Percentiles rank a stretch among this genome's conserved stretches.
Evolutionary conservation across 176 grass and related monocot genomes (phyloP).

Genomic region (Secale cereale): DNA sequence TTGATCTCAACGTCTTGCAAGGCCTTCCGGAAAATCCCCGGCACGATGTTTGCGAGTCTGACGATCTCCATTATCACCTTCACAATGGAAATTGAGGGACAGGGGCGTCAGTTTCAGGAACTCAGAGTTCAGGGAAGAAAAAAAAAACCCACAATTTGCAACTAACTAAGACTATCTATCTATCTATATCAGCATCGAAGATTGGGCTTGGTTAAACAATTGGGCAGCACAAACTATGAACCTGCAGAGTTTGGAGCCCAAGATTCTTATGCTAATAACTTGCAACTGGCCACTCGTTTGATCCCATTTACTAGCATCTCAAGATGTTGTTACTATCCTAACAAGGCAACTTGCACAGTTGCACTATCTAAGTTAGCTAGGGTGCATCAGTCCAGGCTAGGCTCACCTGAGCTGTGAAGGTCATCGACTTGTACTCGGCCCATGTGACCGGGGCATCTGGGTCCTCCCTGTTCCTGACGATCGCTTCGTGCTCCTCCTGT

Average conservation of each 20-base stretch:
- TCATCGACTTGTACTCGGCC: conserved; percentile 91
- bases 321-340: background rate
- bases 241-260: conserved; percentile 10
- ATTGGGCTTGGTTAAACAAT: conserved; percentile 9
- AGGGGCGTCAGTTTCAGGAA: conserved; percentile 21
- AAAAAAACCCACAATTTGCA: too few relatives aligned
- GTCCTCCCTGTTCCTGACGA: conserved; percentile 57
- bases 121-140: background rate
- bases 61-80: conserved; percentile 76
- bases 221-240: conserved; percentile 1
- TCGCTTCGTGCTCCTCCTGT: conserved; percentile 80
- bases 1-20: conserved; percentile 71
- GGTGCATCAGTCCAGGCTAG: conserved; percentile 7
- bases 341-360: background rate
- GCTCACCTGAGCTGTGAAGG: conserved; percentile 73
- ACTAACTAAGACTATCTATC: conserved; percentile 27
- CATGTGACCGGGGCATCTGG: conserved; percentile 59
- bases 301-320: conserved; percentile 1
- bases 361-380: conserved; percentile 9
- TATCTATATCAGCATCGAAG: background rate
- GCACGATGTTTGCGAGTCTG: conserved; percentile 80
- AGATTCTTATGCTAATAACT: conserved; percentile 22
- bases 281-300: background rate
- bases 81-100: background rate
- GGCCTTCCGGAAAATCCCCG: conserved; percentile 72